Percentiles rank a stretch among this genome's conserved stretches.
Evolutionary conservation across 176 grass and related monocot genomes (phyloP).

Genomic region (Cenchrus americanus): DNA sequence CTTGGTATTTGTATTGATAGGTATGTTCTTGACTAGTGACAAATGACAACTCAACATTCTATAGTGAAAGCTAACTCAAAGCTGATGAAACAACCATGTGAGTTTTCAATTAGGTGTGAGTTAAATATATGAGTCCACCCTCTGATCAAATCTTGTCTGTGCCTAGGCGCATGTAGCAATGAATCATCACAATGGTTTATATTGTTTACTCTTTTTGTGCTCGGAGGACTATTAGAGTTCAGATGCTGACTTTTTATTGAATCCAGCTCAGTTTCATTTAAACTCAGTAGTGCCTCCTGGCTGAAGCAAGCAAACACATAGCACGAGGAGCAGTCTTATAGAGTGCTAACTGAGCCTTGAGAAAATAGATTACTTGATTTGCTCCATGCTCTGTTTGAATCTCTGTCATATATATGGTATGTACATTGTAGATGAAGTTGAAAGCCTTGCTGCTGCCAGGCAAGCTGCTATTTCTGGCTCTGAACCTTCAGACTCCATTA

Average conservation of each 20-base stretch:
- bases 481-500: conserved; percentile 99
- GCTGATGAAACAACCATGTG: conserved; percentile 1
- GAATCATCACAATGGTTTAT: background rate
- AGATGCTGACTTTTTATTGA: background rate
- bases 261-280: conserved; percentile 1
- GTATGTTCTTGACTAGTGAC: conserved; percentile 47
- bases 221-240: conserved; percentile 2
- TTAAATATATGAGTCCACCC: conserved; percentile 2
- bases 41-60: conserved; percentile 1
- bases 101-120: background rate
- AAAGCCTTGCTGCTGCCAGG: conserved; percentile 99
- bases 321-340: conserved; percentile 9
- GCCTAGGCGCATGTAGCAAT: background rate
- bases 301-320: conserved; percentile 30
- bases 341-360: conserved; percentile 23
- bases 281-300: background rate
- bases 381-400: conserved; percentile 20
- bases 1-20: conserved; percentile 97
- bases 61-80: conserved; percentile 14
- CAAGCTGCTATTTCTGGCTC: conserved; percentile 98
- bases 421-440: conserved; percentile 88
- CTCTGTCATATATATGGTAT: conserved; percentile 40
- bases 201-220: conserved; percentile 2
- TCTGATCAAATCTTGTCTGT: conserved; percentile 27
- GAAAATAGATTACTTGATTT: conserved; percentile 33